These are phyloP conservation scores for Panicum hallii DNA, from an alignment of 202 grass and related monocot species.

Conservation along the genomic window DNA sequence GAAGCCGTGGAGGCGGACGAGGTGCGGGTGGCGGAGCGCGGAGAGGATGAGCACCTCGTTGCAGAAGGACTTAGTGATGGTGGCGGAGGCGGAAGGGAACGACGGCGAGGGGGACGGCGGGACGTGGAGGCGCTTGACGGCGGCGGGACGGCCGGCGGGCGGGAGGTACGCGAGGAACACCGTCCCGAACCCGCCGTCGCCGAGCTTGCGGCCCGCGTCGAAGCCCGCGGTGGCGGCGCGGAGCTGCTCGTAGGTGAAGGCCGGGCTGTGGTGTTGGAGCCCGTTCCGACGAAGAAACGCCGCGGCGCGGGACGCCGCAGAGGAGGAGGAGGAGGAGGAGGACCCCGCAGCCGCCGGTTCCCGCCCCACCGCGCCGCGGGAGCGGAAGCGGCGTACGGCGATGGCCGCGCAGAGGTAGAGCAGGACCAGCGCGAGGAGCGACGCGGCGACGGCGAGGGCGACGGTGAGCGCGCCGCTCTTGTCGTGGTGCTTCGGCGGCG, in stretches of 20 bases:
- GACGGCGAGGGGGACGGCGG: slow-evolving; percentile 57
- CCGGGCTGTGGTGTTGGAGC: slow-evolving; percentile 62
- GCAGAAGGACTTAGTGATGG: slow-evolving; percentile 84
- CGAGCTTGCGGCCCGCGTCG: slow-evolving; percentile 74
- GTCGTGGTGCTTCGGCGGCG: background rate
- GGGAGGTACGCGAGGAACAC: slow-evolving; percentile 75
- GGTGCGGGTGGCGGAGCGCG: slow-evolving; percentile 83
- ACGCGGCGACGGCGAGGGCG: slow-evolving; percentile 51
- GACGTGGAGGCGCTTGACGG: slow-evolving; percentile 85
- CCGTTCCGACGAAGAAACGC: slow-evolving; percentile 70
- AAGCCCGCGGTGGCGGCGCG: slow-evolving; percentile 71
- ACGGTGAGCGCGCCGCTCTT: slow-evolving; percentile 37
- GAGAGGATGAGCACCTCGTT: slow-evolving; percentile 98
- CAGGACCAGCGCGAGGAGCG: slow-evolving; percentile 56
- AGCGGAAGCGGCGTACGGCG: slow-evolving; percentile 52
- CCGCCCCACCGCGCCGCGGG: slow-evolving; percentile 6
- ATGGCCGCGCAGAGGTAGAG: slow-evolving; percentile 67
- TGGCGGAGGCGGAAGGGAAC: slow-evolving; percentile 54
- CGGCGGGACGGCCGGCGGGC: slow-evolving; percentile 59
- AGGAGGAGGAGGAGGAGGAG: background rate
- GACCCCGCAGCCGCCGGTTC: background rate
- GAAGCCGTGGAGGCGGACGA: slow-evolving; percentile 93
- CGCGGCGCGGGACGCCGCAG: slow-evolving; percentile 48
- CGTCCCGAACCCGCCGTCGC: slow-evolving; percentile 85
- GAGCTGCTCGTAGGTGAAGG: slow-evolving; percentile 88